Conservation (phyloP, 2,329 filamentous ascomycete genomes). For the Trichophyton rubrum region DNA sequence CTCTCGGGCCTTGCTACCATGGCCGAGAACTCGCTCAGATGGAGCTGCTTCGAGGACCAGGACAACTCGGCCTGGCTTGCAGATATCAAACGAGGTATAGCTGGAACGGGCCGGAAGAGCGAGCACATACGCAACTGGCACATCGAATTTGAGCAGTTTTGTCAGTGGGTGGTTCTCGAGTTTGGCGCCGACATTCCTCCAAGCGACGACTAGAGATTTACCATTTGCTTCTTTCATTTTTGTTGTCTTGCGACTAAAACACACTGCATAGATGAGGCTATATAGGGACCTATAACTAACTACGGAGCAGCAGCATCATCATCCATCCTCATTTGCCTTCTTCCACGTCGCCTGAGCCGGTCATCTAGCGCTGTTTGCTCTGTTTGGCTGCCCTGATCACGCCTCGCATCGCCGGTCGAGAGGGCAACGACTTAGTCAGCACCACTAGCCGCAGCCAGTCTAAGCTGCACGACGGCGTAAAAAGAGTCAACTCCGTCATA, state of each 20-base stretch:
- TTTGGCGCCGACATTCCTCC: conserved; percentile 35
- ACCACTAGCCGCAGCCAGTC: neutral
- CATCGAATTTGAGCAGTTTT: conserved; percentile 76
- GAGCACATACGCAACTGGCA: conserved; percentile 65
- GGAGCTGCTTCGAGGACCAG: conserved; percentile 80
- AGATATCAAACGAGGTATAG: conserved; percentile 60
- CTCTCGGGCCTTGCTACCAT: conserved; percentile 73
- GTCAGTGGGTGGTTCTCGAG: conserved; percentile 75
- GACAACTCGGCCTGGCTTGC: conserved; percentile 55
- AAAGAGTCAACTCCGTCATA: neutral
- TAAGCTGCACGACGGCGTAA: neutral
- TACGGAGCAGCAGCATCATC: no score
- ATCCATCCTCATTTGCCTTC: no score
- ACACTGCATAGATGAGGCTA: neutral
- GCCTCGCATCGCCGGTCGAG: neutral
- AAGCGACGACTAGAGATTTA: neutral
- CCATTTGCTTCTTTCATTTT: no score
- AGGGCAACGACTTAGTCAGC: neutral
- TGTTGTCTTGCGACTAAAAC: no score
- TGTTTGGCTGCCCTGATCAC: neutral
- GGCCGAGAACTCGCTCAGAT: conserved; percentile 84
- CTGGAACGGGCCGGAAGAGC: conserved; percentile 59
- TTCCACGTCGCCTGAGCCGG: neutral
- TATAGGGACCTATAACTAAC: no score
- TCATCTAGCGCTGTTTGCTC: neutral